phyloP scores from a whole-genome alignment of 371 early-diverging fungal genomes.

The Mucor piriformis region DNA sequence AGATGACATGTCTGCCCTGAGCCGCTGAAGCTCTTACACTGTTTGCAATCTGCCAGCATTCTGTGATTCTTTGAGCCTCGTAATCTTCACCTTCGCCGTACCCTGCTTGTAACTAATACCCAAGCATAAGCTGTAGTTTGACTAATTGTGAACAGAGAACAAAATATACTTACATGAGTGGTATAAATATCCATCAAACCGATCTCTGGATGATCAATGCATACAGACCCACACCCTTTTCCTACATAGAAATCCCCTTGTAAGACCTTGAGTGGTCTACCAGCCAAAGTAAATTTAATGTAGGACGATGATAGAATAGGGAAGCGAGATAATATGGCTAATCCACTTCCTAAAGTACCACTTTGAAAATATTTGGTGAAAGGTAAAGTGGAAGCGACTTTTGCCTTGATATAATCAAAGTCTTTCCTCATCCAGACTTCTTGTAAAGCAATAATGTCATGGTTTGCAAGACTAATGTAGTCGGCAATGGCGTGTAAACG shows the following conservation, averaged over 20 bases:
- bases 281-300: conserved; percentile 57
- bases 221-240: conserved; percentile 57
- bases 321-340: conserved; percentile 55
- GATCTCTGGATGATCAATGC: conserved; percentile 56
- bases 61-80: conserved; percentile 56
- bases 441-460: conserved; percentile 66
- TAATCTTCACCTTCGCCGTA: conserved; percentile 55
- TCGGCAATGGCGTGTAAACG: conserved; percentile 61
- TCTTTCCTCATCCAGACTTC: conserved; percentile 66
- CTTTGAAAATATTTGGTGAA: conserved; percentile 56
- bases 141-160: not conserved
- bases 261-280: conserved; percentile 56
- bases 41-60: conserved; percentile 62
- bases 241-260: conserved; percentile 71
- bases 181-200: conserved; percentile 66
- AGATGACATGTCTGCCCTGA: conserved; percentile 59
- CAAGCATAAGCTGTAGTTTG: not conserved
- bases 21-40: conserved; percentile 47
- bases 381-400: conserved; percentile 36
- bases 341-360: conserved; percentile 63
- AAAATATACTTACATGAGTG: conserved; percentile 55
- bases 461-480: conserved; percentile 34
- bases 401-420: conserved; percentile 44
- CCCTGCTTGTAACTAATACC: conserved; percentile 58
- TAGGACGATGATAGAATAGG: conserved; percentile 53